Evolutionary conservation across 1,284 basidiomycete species (phyloP), one percentile per base, ranked within the genome.

Genomic region (Pseudozyma tsukubaensis): DNA sequence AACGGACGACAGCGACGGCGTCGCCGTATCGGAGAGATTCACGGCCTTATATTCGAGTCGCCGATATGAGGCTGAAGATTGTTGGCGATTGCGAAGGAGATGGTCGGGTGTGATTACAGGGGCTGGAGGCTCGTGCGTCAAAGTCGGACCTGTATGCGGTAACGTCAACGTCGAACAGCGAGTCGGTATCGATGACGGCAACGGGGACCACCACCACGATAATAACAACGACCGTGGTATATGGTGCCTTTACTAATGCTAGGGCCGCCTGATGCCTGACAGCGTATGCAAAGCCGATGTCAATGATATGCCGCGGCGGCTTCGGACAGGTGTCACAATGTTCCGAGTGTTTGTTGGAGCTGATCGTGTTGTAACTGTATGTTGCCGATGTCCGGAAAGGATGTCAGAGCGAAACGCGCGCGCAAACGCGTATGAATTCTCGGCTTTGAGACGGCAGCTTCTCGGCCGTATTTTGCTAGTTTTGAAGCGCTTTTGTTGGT

Each of bases 91-190:
- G 29, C 36, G 32, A 42, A 37, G 39, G 32, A 42, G n/a, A 10
- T 43, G 42, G 43, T 10, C n/a, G n/a, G 47, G 32, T 11, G 43
- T 29, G 12, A 14, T 21, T 34, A 19, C 24, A 32, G 48, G 37
- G 16, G 39, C 5, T 32, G 52, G 36, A 35, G 65, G 65, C 65
- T 68, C 59, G 65, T 68, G 65, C 65, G 65, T 49, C 55, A 43
- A 42, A 59, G 50, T 42, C 49, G 37, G 36, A 7, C 14, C 11
- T 29, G 24, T 29, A 10, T 13, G 19, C 39, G 21, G 50, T 18
- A 56, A 51, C n/a, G 69, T 56, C n/a, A 34, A 50, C 16, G 56
- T 40, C 13, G 50, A 40, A 19, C 34, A 40, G 12, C 42, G n/a
- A 35, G 13, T 10, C 29, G 8, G 32, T 50, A 14, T 32, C 21